These are phyloP conservation scores for Arabis alpina DNA, from an alignment of 345 rosid genomes.

Conservation along the genomic window DNA sequence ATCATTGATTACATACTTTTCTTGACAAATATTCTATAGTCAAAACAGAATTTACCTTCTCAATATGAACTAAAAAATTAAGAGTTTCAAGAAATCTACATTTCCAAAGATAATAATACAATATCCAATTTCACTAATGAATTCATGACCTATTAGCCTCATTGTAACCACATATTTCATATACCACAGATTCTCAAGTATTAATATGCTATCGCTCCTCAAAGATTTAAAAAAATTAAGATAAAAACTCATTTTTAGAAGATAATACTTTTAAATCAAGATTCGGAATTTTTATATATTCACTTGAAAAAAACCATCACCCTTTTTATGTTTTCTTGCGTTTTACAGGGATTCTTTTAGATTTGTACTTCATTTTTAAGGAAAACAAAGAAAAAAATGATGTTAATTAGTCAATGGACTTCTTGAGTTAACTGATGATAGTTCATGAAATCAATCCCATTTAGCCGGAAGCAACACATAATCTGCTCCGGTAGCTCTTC, in stretches of 20 bases:
- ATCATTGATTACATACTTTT: too few relatives aligned
- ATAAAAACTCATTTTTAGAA: background rate
- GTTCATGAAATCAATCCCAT: constrained; percentile 72
- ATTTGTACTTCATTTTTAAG: background rate
- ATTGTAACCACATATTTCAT: too few relatives aligned
- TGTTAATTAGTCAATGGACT: constrained; percentile 34
- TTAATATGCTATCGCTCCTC: too few relatives aligned
- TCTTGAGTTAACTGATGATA: constrained; percentile 72
- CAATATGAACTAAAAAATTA: too few relatives aligned
- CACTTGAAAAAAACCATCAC: constrained; percentile 33
- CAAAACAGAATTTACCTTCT: too few relatives aligned
- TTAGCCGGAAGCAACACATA: constrained; percentile 78
- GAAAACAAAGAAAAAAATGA: constrained; percentile 21
- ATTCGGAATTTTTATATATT: constrained; percentile 32
- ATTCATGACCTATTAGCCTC: too few relatives aligned
- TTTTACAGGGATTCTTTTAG: constrained; percentile 29
- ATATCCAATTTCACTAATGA: too few relatives aligned
- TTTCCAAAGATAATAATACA: too few relatives aligned
- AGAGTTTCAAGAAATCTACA: too few relatives aligned
- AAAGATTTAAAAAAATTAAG: background rate
- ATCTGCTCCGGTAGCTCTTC: constrained; percentile 97
- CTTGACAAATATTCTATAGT: too few relatives aligned
- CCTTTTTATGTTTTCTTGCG: constrained; percentile 14
- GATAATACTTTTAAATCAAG: background rate
- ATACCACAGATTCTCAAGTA: too few relatives aligned